These are phyloP conservation scores for Bolboschoenus planiculmis DNA, from an alignment of 176 grass and related monocot species.

Conservation along the genomic window DNA sequence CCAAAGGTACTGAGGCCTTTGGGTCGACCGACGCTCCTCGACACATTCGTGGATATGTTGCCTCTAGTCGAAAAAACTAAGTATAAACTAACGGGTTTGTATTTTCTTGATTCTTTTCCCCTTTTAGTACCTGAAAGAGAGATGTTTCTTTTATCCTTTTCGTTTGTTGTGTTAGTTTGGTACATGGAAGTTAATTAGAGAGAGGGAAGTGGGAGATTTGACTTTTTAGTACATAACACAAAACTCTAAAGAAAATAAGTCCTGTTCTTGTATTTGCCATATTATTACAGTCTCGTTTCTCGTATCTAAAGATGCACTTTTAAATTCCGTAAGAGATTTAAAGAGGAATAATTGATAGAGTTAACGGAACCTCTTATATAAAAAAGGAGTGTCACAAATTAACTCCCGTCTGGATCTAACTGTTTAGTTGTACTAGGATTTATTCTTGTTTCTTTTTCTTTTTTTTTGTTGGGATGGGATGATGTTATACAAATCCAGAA, in stretches of 20 bases:
- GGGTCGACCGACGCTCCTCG: constrained; percentile 49
- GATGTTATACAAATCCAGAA: neutral
- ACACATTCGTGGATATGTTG: constrained; percentile 42
- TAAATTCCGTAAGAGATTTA: too few relatives aligned
- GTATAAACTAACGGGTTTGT: constrained; percentile 54
- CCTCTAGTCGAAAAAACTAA: constrained; percentile 64
- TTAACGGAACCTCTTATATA: too few relatives aligned
- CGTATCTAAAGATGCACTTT: too few relatives aligned
- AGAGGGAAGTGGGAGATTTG: neutral
- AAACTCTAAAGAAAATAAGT: neutral
- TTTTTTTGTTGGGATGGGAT: neutral
- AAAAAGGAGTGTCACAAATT: neutral
- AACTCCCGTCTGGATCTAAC: neutral
- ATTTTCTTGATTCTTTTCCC: neutral
- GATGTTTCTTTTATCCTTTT: neutral
- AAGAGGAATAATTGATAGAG: too few relatives aligned
- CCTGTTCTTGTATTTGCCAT: neutral
- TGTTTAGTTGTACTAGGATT: neutral
- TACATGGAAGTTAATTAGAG: neutral
- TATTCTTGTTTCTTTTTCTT: neutral
- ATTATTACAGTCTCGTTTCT: too few relatives aligned
- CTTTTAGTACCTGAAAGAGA: too few relatives aligned
- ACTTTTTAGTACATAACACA: neutral
- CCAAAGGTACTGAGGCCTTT: constrained; percentile 66
- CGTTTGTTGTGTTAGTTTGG: constrained; percentile 21